phyloP scores from a whole-genome alignment of 371 early-diverging fungal genomes.

The Umbelopsis sp. region DNA sequence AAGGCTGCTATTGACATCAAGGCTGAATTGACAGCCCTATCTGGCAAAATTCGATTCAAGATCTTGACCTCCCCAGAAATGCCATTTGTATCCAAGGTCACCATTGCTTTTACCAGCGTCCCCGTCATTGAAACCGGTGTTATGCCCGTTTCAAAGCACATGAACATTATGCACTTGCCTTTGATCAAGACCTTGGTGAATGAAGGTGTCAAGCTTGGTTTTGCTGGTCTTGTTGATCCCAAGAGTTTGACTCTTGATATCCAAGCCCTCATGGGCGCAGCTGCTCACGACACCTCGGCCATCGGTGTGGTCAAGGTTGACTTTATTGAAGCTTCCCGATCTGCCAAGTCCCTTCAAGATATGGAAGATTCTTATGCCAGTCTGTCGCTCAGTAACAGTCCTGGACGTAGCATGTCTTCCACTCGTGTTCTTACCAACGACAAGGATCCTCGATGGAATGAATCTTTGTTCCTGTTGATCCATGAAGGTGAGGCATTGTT shows the following conservation, averaged over 20 bases:
- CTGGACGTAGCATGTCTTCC: constrained; percentile 34
- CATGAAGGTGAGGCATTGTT: constrained; percentile 27
- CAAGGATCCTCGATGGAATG: constrained; percentile 47
- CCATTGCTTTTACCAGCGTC: constrained; percentile 46
- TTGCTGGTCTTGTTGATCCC: constrained; percentile 48
- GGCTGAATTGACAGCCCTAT: constrained; percentile 45
- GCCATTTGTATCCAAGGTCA: constrained; percentile 47
- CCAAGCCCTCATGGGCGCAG: constrained; percentile 34
- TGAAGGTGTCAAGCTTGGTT: constrained; percentile 40
- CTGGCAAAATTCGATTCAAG: constrained; percentile 46
- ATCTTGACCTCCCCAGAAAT: constrained; percentile 42
- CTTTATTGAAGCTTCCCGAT: constrained; percentile 33
- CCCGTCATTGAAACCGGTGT: constrained; percentile 46
- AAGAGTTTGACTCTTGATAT: constrained; percentile 49
- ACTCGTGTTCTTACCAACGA: constrained; percentile 50
- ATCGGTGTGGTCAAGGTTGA: constrained; percentile 45
- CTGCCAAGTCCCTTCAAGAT: constrained; percentile 25
- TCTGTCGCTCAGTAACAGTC: constrained; percentile 41
- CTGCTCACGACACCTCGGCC: constrained; percentile 38
- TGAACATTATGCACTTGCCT: constrained; percentile 52
- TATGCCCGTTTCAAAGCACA: constrained; percentile 44
- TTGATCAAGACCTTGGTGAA: constrained; percentile 43
- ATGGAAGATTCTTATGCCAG: constrained; percentile 48
- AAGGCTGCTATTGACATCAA: constrained; percentile 37
- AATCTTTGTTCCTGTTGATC: constrained; percentile 39